Base-by-base conservation (phyloP, 1,139 yeast genomes). In the Arxiozyma heterogenica region DNA sequence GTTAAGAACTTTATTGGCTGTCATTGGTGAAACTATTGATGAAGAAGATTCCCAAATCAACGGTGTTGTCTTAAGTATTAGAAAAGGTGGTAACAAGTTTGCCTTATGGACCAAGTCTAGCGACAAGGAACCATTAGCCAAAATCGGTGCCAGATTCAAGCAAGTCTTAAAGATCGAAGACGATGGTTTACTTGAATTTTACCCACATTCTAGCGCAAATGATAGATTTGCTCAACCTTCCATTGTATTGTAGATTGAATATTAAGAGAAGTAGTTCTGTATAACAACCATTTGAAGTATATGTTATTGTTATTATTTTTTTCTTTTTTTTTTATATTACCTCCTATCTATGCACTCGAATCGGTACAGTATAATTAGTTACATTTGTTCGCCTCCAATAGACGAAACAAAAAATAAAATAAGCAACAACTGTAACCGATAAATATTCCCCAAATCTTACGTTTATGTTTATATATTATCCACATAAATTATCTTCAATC, bases 11-110 rank as follows among this genome's bases (percentile, higher is more conserved):
- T 80, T 93, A 70, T 80, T 93, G 67, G 86, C 95, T 50, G 90
- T 90, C 57, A 89, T 93, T 72, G 99, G 99, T 64, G 98, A 93
- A 75, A 89, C 97, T 56, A 85, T 93, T 62, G 93, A 85, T 59
- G 91, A 86, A 69, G 71, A 72, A 50, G 68, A 64, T n/a, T 80
- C 85, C 66, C 94, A 90, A 74, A 95, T 94, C 64, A 91, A 89
- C 71, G 99, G 99, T 65, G 89, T 90, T 63, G 96, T 93, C 61
- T 83, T 89, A 69, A 89, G 88, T 71, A 82, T 88, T 65, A 86
- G 97, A 78, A 84, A 81, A 70, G 84, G 82, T 63, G 91, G 84
- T 60, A 83, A 80, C 77, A 85, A 91, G 73, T 81, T 93, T 69
- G 93, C 95, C 68, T 76, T 93, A 71, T 93, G 98, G 98, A 91